Conservation (phyloP, 768 basidiomycete species). For the Lyophyllum semitale region DNA sequence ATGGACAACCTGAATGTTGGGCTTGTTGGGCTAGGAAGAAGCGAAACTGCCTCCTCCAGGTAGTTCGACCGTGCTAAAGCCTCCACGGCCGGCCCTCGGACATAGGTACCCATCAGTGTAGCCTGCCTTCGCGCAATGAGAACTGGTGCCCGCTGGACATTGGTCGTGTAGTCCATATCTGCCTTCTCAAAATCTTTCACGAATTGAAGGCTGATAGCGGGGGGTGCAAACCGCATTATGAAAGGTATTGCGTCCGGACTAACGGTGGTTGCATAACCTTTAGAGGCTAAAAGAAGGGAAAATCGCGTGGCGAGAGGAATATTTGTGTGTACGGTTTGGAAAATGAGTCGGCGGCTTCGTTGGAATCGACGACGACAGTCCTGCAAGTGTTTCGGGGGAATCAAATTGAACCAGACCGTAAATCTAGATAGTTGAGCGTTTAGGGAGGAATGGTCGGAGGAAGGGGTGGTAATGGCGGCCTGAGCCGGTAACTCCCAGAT, state of each 20-base stretch:
- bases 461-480: conserved; percentile 15
- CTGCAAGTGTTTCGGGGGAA: conserved; percentile 24
- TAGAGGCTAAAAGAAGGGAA: conserved; percentile 35
- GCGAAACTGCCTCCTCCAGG: conserved; percentile 40
- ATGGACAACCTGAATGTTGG: conserved; percentile 31
- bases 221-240: conserved; percentile 45
- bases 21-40: conserved; percentile 39
- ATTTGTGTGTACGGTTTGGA: conserved; percentile 23
- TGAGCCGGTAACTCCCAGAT: conserved; percentile 30
- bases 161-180: conserved; percentile 20
- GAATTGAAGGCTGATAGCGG: conserved; percentile 36
- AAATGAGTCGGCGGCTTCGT: conserved; percentile 24
- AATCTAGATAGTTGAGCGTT: conserved; percentile 17
- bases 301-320: conserved; percentile 29
- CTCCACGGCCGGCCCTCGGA: conserved; percentile 43
- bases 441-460: conserved; percentile 5
- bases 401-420: conserved; percentile 33
- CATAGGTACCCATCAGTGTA: conserved; percentile 14
- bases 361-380: conserved; percentile 12
- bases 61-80: conserved; percentile 39
- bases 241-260: conserved; percentile 29
- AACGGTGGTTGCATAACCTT: conserved; percentile 35
- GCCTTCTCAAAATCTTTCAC: conserved; percentile 35
- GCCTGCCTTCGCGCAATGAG: background rate
- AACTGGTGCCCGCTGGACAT: conserved; percentile 5